Evolutionary conservation across 1,139 yeast genomes (phyloP).

Genomic region (Barnettozyma hawaiiensis): DNA sequence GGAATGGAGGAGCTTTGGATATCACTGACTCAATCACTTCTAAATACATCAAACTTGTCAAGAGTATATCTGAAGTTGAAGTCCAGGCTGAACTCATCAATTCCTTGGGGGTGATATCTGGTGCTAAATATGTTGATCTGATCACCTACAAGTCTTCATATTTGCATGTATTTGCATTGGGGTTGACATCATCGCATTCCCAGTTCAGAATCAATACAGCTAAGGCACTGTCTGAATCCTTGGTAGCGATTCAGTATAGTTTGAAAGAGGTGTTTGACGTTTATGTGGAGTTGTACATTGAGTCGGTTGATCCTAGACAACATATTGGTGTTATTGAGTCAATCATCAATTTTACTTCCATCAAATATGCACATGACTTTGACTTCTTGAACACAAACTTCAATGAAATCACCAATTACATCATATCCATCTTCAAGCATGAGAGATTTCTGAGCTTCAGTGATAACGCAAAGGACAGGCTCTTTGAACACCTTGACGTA

Average conservation of each 20-base stretch:
- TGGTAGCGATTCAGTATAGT: constrained; percentile 16
- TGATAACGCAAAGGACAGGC: constrained; percentile 14
- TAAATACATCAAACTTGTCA: constrained; percentile 21
- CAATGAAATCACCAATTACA: constrained; percentile 19
- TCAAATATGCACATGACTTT: constrained; percentile 25
- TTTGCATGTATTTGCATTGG: constrained; percentile 10
- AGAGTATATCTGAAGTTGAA: constrained; percentile 26
- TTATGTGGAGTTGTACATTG: constrained; percentile 28
- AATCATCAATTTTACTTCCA: constrained; percentile 28
- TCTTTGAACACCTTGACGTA: constrained; percentile 13
- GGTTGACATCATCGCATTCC: constrained; percentile 23
- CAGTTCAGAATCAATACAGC: constrained; percentile 29
- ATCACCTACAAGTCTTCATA: constrained; percentile 13
- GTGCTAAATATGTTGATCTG: constrained; percentile 20
- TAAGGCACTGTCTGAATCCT: constrained; percentile 30
- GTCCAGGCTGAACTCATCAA: constrained; percentile 23
- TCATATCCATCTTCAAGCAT: constrained; percentile 21
- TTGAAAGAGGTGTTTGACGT: constrained; percentile 24
- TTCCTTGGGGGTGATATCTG: constrained; percentile 23
- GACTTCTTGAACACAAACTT: constrained; percentile 27
- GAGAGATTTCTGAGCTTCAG: constrained; percentile 17
- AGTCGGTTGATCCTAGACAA: constrained; percentile 25
- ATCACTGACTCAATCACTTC: constrained; percentile 15
- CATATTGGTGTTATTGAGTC: constrained; percentile 32
- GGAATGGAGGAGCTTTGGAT: constrained; percentile 23